phyloP scores from a whole-genome alignment of 495 filamentous ascomycete genomes.

The Podospora didyma region DNA sequence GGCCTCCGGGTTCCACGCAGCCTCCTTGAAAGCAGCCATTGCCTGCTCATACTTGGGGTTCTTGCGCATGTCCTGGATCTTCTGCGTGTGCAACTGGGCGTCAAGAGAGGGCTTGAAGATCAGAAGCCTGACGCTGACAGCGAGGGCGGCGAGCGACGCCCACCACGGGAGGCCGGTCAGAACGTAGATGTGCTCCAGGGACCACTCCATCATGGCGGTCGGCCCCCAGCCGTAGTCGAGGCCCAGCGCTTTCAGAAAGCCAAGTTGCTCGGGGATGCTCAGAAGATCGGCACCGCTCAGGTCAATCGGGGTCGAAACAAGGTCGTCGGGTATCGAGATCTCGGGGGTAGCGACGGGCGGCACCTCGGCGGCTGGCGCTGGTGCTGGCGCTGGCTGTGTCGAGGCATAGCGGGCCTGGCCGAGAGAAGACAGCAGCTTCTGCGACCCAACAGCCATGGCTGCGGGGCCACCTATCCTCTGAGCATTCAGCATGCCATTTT shows the following conservation, averaged over 20 bases:
- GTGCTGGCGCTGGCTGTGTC: constrained; percentile 18
- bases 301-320: constrained; percentile 19
- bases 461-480: constrained; percentile 20
- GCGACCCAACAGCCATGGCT: constrained; percentile 8
- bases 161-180: constrained; percentile 75
- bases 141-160: constrained; percentile 61
- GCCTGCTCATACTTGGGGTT: constrained; percentile 50
- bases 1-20: constrained; percentile 39
- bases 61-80: constrained; percentile 45
- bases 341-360: constrained; percentile 4
- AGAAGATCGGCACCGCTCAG: constrained; percentile 41
- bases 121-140: constrained; percentile 57
- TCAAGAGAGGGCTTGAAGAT: constrained; percentile 62
- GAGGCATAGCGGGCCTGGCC: constrained; percentile 31
- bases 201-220: constrained; percentile 62
- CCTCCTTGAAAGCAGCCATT: constrained; percentile 43
- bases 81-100: constrained; percentile 56
- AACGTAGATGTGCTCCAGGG: constrained; percentile 79
- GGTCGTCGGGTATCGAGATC: constrained; percentile 7
- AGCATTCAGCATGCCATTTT: neutral
- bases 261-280: constrained; percentile 65
- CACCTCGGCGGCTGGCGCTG: neutral
- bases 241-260: constrained; percentile 77
- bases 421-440: constrained; percentile 10
- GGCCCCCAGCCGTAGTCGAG: constrained; percentile 83